Conservation (phyloP, 2,329 filamentous ascomycete genomes). For the Rosellinia necatrix region DNA sequence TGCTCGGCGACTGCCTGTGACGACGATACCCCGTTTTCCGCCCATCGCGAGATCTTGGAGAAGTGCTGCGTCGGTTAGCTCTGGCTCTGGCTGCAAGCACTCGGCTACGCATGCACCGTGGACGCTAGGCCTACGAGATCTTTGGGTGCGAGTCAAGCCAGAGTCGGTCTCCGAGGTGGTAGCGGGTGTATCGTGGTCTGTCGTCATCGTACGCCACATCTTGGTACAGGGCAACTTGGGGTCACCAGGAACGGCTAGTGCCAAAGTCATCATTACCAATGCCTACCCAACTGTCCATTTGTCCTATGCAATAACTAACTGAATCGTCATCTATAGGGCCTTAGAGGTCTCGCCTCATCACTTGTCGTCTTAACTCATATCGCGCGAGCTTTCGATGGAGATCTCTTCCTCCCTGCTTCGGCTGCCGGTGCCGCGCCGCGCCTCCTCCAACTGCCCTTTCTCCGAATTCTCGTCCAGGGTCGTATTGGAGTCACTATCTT, state of each 20-base stretch:
- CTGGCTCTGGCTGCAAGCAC: neutral
- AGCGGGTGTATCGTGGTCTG: no score
- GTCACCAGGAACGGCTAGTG: neutral
- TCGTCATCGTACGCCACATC: neutral
- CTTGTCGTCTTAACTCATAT: constrained; percentile 61
- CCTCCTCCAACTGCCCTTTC: constrained; percentile 61
- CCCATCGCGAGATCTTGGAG: neutral
- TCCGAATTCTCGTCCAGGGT: constrained; percentile 63
- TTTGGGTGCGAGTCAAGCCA: neutral
- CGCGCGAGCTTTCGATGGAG: constrained; percentile 54
- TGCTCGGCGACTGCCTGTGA: neutral
- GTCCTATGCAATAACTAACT: constrained; percentile 8
- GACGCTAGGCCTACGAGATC: neutral
- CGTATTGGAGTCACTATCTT: constrained; percentile 70
- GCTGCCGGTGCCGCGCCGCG: constrained; percentile 50
- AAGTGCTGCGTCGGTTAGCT: neutral
- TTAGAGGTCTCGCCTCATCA: constrained; percentile 59
- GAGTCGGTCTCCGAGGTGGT: neutral
- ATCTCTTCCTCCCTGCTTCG: constrained; percentile 53
- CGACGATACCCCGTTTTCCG: neutral
- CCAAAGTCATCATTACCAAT: neutral
- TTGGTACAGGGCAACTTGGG: neutral
- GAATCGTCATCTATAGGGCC: constrained; percentile 47
- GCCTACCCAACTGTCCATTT: neutral
- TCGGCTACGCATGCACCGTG: neutral